A percentile compares a stretch with the other conserved stretches of the same genome.
These are phyloP conservation scores for Aspergillus uvarum DNA, from an alignment of 2,329 filamentous ascomycete species.

Conservation along the genomic window DNA sequence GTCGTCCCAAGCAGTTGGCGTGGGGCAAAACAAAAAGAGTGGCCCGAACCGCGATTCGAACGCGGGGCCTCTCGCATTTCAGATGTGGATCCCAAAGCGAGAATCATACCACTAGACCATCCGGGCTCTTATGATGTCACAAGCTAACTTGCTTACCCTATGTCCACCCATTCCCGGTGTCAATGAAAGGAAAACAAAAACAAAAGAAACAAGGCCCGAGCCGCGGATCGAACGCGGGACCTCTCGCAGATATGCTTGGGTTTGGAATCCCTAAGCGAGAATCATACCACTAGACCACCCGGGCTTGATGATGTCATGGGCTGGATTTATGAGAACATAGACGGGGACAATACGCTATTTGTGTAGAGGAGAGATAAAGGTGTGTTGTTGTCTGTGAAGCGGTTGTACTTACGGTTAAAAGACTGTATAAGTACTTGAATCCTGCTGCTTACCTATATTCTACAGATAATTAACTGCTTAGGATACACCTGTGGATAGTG, in stretches of 20 bases:
- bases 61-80: background rate
- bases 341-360: too few relatives aligned
- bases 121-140: background rate
- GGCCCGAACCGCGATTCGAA: background rate
- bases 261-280: background rate
- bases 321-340: background rate
- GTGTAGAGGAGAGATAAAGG: too few relatives aligned
- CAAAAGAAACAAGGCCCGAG: background rate
- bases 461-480: rapidly evolving
- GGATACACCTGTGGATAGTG: too few relatives aligned
- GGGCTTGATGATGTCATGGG: background rate
- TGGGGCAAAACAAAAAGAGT: background rate
- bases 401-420: too few relatives aligned
- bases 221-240: background rate
- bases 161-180: too few relatives aligned
- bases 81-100: background rate
- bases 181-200: background rate
- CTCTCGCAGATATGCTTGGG: background rate
- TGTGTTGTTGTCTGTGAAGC: too few relatives aligned
- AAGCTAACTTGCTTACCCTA: too few relatives aligned
- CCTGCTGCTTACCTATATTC: too few relatives aligned
- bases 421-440: too few relatives aligned
- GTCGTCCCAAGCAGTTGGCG: too few relatives aligned
- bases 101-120: background rate
- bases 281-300: background rate